Percentiles rank a stretch among this genome's conserved stretches.
Evolutionary conservation across 1,139 yeast species (phyloP).

Genomic region (Suhomyces bokatorum): DNA sequence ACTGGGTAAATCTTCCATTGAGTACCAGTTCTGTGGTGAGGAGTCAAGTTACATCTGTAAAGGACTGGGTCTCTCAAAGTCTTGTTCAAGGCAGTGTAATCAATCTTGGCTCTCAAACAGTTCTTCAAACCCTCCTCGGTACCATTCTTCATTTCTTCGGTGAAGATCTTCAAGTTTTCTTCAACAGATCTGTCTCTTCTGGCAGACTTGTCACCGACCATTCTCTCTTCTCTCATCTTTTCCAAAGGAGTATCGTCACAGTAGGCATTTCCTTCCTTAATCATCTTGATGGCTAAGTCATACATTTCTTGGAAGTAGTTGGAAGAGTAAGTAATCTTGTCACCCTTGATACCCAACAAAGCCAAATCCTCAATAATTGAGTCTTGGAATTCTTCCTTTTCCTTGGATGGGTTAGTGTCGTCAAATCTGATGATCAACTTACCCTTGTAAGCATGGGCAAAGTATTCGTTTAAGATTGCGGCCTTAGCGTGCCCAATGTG

Average conservation of each 20-base stretch:
- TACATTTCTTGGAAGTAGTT: conserved; percentile 91
- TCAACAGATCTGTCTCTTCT: conserved; percentile 91
- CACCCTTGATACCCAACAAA: conserved; percentile 89
- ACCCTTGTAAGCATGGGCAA: conserved; percentile 92
- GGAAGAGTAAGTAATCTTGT: conserved; percentile 80
- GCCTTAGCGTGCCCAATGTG: conserved; percentile 97
- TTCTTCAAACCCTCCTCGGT: conserved; percentile 86
- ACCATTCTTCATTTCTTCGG: conserved; percentile 88
- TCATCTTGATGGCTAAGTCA: conserved; percentile 77
- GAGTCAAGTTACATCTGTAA: conserved; percentile 92
- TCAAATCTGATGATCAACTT: conserved; percentile 93
- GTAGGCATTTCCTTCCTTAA: conserved; percentile 93
- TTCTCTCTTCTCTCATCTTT: conserved; percentile 95
- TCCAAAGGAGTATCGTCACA: conserved; percentile 95
- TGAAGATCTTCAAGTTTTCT: conserved; percentile 82
- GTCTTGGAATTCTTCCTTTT: conserved; percentile 88
- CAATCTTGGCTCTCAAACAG: conserved; percentile 95
- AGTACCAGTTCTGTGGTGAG: conserved; percentile 94
- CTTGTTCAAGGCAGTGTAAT: conserved; percentile 85
- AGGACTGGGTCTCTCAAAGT: conserved; percentile 96
- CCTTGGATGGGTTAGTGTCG: conserved; percentile 96
- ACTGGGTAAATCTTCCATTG: conserved; percentile 96
- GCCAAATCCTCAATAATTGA: conserved; percentile 88
- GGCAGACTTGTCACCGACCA: conserved; percentile 88
- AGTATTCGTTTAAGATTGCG: conserved; percentile 90